Base-by-base conservation (phyloP, 2,329 filamentous ascomycete species). In the Meredithiella fracta region DNA sequence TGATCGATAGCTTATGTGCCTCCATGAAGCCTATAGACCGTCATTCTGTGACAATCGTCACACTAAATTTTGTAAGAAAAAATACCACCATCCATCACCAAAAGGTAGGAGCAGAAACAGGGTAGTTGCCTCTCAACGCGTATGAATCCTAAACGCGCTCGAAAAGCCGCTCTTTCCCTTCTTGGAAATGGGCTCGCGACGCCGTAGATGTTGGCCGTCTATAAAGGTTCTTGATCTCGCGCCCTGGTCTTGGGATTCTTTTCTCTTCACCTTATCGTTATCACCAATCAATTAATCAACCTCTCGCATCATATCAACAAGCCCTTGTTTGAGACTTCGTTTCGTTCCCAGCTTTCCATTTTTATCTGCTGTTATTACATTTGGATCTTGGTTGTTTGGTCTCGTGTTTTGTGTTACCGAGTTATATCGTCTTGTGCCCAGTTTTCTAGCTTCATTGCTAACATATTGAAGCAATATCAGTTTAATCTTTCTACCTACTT, bases 71-170 rank as follows among this genome's bases (percentile, higher is more conserved):
- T 34, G 29, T 5, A 34, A 34, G 11, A 11, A n/a, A n/a, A n/a
- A n/a, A n/a, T n/a, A n/a, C n/a, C n/a, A n/a, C n/a, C n/a, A n/a
- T n/a, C n/a, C 11, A 5, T 34, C 29, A 34, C 29, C 29, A 34
- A 34, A 34, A 34, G 29, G 29, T 11, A 34, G 29, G 29, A 5
- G 20, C 26, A n/a, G 25, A 51, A n/a, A 17, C 49, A 51, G 49
- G 25, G 20, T 34, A 37, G 29, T 31, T 44, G 11, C 37, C 37
- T 54, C 38, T 54, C 17, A 54, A 54, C 52, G 52, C 52, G 52
- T 54, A 22, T 37, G n/a, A n/a, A n/a, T n/a, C n/a, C n/a, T 20
- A 25, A 31, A 54, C 52, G 52, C 52, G 52, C 15, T 47, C 15
- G 15, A 22, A 53, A 44, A 9, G 23, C 22, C 15, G 17, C 26